Conservation (phyloP, 768 basidiomycete genomes). For the Boletus rubescentipes region DNA sequence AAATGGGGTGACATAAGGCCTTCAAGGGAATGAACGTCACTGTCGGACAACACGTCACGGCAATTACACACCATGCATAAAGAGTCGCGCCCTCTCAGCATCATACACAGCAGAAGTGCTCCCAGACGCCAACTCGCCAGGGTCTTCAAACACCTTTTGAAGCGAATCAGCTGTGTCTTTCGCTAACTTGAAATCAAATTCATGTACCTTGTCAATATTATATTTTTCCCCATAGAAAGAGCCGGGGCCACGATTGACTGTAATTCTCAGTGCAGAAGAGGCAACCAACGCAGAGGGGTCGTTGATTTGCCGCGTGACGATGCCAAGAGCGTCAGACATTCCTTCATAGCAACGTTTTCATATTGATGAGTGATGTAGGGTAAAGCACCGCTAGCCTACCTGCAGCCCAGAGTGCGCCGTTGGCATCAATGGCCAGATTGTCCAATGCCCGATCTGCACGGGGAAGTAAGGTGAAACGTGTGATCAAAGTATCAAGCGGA, state of each 20-base stretch:
- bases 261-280: slow-evolving; percentile 51
- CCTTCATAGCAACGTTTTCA: slow-evolving; percentile 28
- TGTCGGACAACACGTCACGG: slow-evolving; percentile 1
- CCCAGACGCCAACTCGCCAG: slow-evolving; percentile 55
- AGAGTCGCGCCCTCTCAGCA: slow-evolving; percentile 47
- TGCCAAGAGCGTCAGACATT: slow-evolving; percentile 41
- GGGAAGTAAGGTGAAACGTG: slow-evolving; percentile 7
- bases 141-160: slow-evolving; percentile 63
- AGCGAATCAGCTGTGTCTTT: slow-evolving; percentile 4
- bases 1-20: slow-evolving; percentile 37
- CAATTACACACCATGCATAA: slow-evolving; percentile 52
- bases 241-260: slow-evolving; percentile 49
- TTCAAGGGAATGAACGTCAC: slow-evolving; percentile 12
- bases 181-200: background rate
- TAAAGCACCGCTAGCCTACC: slow-evolving; percentile 35
- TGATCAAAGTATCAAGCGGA: slow-evolving; percentile 1
- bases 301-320: slow-evolving; percentile 38
- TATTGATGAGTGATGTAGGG: background rate
- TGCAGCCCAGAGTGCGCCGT: slow-evolving; percentile 64
- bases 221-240: slow-evolving; percentile 63
- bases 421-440: slow-evolving; percentile 57
- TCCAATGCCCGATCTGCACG: slow-evolving; percentile 51
- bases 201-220: slow-evolving; percentile 52
- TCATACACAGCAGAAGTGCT: slow-evolving; percentile 60
- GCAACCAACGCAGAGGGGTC: slow-evolving; percentile 44